Base-by-base conservation (phyloP, 2,329 filamentous ascomycete genomes). In the Fusarium bulbicola region DNA sequence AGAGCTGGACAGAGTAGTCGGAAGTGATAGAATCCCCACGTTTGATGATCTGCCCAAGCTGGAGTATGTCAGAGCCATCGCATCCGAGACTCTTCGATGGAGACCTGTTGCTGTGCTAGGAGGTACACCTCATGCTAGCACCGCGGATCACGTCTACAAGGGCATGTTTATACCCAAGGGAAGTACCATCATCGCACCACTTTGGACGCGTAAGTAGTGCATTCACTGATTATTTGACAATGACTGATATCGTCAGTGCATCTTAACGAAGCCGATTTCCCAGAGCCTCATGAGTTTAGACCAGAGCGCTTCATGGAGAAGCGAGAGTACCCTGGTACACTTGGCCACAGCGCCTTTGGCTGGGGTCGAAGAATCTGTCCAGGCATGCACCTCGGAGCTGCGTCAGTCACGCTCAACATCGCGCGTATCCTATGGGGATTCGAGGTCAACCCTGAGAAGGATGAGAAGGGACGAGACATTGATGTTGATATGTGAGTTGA, bases 351-450 rank as follows among this genome's bases (percentile, higher is more conserved):
- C 8, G 81, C 82, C 0, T 85, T 85, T 43, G 83, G 83, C 6
- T 84, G 82, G 78, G 83, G 83, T 0, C 79, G 83, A 20, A 78
- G 83, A 4, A 75, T 84, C 14, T 85, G 83, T 18, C 82, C 83
- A 0, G 83, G 83, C 0, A 80, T 87, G 70, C 87, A 90, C 58
- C 82, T 90, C 2, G 87, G 86, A 0, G 84, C 87, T 46, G 84
- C 86, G 0, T 88, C 84, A 0, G 80, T 90, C 0, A 81, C 82
- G 15, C 77, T 87, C 4, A 84, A 82, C 47, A 83, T 88, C 26
- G 82, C 86, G 0, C 82, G 85, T 6, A 79, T 87, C 1, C 75
- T 91, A 0, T 91, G 88, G 89, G 88, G 83, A 0, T 90, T 89
- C 59, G 75, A 86, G 1, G 76, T 86, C 11, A 68, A 66, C 1